Base-by-base conservation (phyloP, 257 asterid species). In the Nicotiana tomentosiformis region DNA sequence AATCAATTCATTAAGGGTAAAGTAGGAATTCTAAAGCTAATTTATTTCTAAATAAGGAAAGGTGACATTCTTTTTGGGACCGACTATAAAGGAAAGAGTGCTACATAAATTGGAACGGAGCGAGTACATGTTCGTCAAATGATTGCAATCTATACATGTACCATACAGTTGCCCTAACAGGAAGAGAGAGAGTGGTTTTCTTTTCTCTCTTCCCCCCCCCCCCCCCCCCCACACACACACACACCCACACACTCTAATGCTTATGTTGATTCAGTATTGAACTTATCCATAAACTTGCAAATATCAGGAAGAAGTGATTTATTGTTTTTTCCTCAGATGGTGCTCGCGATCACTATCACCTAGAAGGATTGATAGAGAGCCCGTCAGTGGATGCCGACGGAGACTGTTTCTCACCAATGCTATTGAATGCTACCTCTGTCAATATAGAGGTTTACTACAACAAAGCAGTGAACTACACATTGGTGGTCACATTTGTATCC, bases 401-500 rank as follows among this genome's bases (percentile, higher is more conserved):
- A 65, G 98, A 96, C 88, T 96, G 99, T 90, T 94, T 94, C 90
- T 94, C 99, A 20, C 97, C 98, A 58, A 92, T 96, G 91, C 91
- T 86, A 78, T 84, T 96, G 82, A 96, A 94, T 88, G 98, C 98
- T 35, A 93, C 98, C 81, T 96, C 98, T 26, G 87, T 96, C 90
- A 93, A 96, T 83, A 88, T 91, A 64, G 98, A 94, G 76, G 90
- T 96, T 85, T 96, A 94, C 91, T 94, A 94, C 89, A 96, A 90
- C 72, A 96, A 96, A 91, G 99, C 99, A 53, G 94, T 96, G 43
- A 96, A 96, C 87, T 96, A 96, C 90, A 93, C 98, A 67, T 86
- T 96, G 97, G 90, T 96, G 99, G 97, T 96, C 87, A 96, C 99
- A 87, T 94, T 96, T 93, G 99, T 96, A 94, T 96, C 99, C 98